Evolutionary conservation across 2,329 filamentous ascomycete genomes (phyloP).

Genomic region (Juglanconis oblonga): DNA sequence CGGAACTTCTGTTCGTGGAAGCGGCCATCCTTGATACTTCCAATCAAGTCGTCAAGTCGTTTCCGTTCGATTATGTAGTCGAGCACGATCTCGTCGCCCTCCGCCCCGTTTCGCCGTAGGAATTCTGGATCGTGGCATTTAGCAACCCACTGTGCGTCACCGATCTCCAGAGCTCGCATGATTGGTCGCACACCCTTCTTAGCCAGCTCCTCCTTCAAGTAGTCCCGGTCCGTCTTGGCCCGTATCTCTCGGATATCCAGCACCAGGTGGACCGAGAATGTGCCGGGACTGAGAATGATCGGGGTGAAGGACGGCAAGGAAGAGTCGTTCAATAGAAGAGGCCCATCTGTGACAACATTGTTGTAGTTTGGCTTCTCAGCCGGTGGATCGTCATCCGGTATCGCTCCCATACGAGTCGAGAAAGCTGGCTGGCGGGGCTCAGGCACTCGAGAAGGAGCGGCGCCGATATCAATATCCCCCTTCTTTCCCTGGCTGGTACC

Average conservation of each 20-base stretch:
- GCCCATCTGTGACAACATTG: conserved; percentile 39
- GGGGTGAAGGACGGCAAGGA: conserved; percentile 51
- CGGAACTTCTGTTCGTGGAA: conserved; percentile 86
- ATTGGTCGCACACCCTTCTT: conserved; percentile 65
- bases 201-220: conserved; percentile 69
- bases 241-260: conserved; percentile 75
- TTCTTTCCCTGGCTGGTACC: not conserved
- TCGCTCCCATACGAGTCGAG: not conserved
- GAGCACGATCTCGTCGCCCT: conserved; percentile 69
- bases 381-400: conserved; percentile 8
- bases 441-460: not conserved
- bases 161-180: conserved; percentile 67
- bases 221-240: conserved; percentile 70
- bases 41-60: conserved; percentile 74
- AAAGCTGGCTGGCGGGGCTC: not conserved
- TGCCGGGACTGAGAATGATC: conserved; percentile 59
- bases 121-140: conserved; percentile 61
- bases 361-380: conserved; percentile 29
- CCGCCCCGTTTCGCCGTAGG: conserved; percentile 53
- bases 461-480: not conserved
- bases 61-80: conserved; percentile 83
- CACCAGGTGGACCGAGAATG: conserved; percentile 70
- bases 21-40: conserved; percentile 77
- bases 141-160: conserved; percentile 77
- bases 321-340: conserved; percentile 24